These are phyloP conservation scores for Cupressus sempervirens DNA, from an alignment of 75 land plant genomes.

Conservation along the genomic window DNA sequence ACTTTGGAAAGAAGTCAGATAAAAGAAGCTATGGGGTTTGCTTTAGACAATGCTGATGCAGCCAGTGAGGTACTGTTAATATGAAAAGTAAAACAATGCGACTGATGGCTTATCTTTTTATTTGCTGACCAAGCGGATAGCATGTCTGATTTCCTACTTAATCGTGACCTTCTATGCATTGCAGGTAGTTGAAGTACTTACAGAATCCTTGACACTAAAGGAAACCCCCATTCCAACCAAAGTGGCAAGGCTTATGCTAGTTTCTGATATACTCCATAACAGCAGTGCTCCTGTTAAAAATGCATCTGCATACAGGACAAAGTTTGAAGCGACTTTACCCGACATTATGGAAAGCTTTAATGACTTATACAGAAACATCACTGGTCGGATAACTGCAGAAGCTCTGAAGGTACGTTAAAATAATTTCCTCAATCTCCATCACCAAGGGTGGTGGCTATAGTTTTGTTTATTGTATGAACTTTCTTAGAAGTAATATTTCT, in stretches of 20 bases:
- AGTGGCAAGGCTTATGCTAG: slow-evolving; percentile 52
- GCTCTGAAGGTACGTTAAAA: slow-evolving; percentile 36
- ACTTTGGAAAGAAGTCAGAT: slow-evolving; percentile 53
- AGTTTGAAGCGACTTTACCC: slow-evolving; percentile 45
- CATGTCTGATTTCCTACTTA: background rate
- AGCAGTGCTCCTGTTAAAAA: slow-evolving; percentile 59
- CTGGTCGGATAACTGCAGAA: slow-evolving; percentile 59
- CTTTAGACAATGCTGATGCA: slow-evolving; percentile 50
- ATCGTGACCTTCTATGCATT: background rate
- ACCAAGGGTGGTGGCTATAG: background rate
- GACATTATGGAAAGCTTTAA: slow-evolving; percentile 61
- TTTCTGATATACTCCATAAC: slow-evolving; percentile 49
- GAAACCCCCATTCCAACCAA: slow-evolving; percentile 52
- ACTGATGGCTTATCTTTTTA: background rate
- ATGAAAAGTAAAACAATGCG: background rate
- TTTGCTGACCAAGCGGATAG: background rate
- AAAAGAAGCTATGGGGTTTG: slow-evolving; percentile 55
- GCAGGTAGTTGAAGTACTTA: slow-evolving; percentile 54
- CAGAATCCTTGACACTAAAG: slow-evolving; percentile 49
- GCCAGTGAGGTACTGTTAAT: slow-evolving; percentile 40
- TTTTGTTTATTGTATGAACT: background rate
- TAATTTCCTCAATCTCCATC: background rate
- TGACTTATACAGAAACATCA: slow-evolving; percentile 41
- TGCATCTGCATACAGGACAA: slow-evolving; percentile 51
- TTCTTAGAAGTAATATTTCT: slow-evolving; percentile 7